These are phyloP conservation scores for Borealophlyctis nickersoniae DNA, from an alignment of 192 early-diverging fungal species.

Conservation along the genomic window DNA sequence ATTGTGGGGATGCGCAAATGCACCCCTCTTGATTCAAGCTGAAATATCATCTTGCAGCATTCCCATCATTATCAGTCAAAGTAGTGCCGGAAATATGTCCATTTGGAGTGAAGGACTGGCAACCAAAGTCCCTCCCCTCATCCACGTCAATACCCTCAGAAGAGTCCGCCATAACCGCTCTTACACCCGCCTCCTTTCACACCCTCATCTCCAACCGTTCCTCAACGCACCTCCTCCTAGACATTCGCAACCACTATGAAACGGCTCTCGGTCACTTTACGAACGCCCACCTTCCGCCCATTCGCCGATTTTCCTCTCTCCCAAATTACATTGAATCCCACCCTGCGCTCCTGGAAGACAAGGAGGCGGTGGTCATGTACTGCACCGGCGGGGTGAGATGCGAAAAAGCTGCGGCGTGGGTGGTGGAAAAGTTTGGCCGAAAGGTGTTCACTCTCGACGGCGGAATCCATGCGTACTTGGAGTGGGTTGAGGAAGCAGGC, in stretches of 20 bases:
- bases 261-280: slow-evolving; percentile 59
- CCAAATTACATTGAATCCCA: slow-evolving; percentile 54
- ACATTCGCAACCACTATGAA: slow-evolving; percentile 71
- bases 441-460: slow-evolving; percentile 64
- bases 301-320: slow-evolving; percentile 63
- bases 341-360: slow-evolving; percentile 27
- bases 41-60: slow-evolving; percentile 26
- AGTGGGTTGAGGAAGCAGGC: slow-evolving; percentile 54
- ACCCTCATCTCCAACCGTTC: background rate
- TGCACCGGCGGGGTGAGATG: slow-evolving; percentile 61
- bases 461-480: slow-evolving; percentile 66
- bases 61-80: slow-evolving; percentile 56
- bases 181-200: background rate
- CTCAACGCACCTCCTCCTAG: slow-evolving; percentile 36
- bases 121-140: background rate
- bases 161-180: background rate
- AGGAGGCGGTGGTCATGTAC: slow-evolving; percentile 64
- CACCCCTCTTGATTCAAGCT: too few species aligned
- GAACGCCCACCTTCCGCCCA: slow-evolving; percentile 55
- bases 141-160: background rate
- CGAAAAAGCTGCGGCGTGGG: slow-evolving; percentile 61
- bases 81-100: slow-evolving; percentile 66
- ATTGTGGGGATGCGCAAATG: slow-evolving; percentile 5
- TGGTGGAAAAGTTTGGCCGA: slow-evolving; percentile 18
- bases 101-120: slow-evolving; percentile 36